These are phyloP conservation scores for Aphanomyces euteiches DNA, from an alignment of 352 stramenopile species.

Conservation along the genomic window DNA sequence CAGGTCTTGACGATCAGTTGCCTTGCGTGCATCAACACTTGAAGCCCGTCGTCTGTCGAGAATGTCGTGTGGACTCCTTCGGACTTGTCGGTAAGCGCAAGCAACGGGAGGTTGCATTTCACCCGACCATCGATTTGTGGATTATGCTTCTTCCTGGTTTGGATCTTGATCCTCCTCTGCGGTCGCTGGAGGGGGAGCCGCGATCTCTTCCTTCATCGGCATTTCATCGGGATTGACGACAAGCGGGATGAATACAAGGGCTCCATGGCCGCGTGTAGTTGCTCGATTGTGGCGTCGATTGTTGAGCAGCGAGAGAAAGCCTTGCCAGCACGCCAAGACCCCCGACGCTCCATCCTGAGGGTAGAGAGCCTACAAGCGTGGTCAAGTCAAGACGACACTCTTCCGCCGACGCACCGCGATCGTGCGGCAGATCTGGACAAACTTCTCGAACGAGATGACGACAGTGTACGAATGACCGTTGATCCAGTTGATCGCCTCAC, in stretches of 20 bases:
- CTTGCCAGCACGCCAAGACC: background rate
- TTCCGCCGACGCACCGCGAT: conserved; percentile 5
- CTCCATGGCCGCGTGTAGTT: background rate
- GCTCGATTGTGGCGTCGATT: conserved; percentile 27
- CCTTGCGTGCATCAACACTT: no score
- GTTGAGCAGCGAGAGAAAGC: conserved; percentile 19
- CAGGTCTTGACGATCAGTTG: no score
- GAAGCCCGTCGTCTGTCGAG: no score
- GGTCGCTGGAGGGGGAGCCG: background rate
- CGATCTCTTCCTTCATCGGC: background rate
- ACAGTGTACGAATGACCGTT: conserved; percentile 57
- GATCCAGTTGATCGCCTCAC: conserved; percentile 65
- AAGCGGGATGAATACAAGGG: conserved; percentile 17
- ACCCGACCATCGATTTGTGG: background rate
- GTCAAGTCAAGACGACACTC: background rate
- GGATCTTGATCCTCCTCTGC: conserved; percentile 19
- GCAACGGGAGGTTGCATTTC: no score
- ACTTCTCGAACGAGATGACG: conserved; percentile 67
- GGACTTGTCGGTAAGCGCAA: no score
- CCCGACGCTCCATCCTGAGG: conserved; percentile 3
- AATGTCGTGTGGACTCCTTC: no score
- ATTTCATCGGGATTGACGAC: background rate
- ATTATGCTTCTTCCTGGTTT: conserved; percentile 1
- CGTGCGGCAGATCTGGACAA: conserved; percentile 32
- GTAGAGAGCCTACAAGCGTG: background rate